A percentile compares a stretch with the other conserved stretches of the same genome.
These are phyloP conservation scores for Cryptococcus maquisensis DNA, from an alignment of 1,284 basidiomycete species.

Conservation along the genomic window DNA sequence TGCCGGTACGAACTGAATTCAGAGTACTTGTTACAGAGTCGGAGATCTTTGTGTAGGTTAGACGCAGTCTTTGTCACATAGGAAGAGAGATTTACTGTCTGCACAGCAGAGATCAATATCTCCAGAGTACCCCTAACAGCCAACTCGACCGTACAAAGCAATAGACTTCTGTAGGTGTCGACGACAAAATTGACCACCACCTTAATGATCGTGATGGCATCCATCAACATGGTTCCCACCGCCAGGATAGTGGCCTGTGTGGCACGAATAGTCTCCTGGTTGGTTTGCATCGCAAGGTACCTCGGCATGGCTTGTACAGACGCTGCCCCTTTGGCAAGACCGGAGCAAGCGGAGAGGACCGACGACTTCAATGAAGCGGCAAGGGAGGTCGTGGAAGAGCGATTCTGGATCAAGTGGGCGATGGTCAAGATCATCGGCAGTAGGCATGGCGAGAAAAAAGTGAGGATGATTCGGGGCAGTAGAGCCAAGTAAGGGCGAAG, in stretches of 20 bases:
- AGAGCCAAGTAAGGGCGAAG: conserved; percentile 79
- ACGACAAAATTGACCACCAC: conserved; percentile 85
- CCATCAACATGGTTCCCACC: conserved; percentile 65
- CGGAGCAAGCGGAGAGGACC: conserved; percentile 71
- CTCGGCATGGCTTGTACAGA: conserved; percentile 78
- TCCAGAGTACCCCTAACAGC: conserved; percentile 75
- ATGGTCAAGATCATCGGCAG: conserved; percentile 81
- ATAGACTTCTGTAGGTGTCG: conserved; percentile 82
- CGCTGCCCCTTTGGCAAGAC: conserved; percentile 76
- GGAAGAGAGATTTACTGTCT: conserved; percentile 59
- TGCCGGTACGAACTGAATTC: conserved; percentile 58
- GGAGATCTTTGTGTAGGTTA: conserved; percentile 59
- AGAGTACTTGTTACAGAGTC: conserved; percentile 62
- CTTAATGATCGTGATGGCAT: conserved; percentile 69
- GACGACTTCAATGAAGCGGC: conserved; percentile 66
- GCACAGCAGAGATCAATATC: conserved; percentile 72
- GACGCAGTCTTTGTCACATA: background rate
- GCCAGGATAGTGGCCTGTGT: conserved; percentile 74
- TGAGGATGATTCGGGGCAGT: conserved; percentile 71
- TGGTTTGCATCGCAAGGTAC: conserved; percentile 77
- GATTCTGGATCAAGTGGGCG: conserved; percentile 70
- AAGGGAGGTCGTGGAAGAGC: conserved; percentile 59
- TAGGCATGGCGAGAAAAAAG: conserved; percentile 63
- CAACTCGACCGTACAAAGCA: conserved; percentile 88
- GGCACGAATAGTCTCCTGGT: conserved; percentile 68